These are phyloP conservation scores for Blastobotrys malaysiensis DNA, from an alignment of 1,139 yeast species.

Conservation along the genomic window DNA sequence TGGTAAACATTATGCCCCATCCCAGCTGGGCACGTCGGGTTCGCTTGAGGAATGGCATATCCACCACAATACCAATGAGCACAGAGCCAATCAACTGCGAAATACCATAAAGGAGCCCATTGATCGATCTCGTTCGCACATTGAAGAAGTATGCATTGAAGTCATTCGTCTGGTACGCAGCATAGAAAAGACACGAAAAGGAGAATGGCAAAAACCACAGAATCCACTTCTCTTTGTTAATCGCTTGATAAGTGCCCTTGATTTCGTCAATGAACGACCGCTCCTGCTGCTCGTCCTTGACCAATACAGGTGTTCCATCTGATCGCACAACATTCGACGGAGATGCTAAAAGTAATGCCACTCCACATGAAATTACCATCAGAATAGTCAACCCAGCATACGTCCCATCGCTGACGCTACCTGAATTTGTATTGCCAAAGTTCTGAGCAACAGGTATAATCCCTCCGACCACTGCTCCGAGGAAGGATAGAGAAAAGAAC, in stretches of 20 bases:
- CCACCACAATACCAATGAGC: slow-evolving; percentile 43
- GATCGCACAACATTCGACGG: slow-evolving; percentile 44
- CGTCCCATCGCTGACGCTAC: slow-evolving; percentile 19
- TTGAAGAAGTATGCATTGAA: slow-evolving; percentile 49
- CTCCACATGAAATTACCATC: slow-evolving; percentile 15
- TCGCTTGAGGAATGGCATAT: slow-evolving; percentile 39
- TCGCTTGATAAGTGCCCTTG: slow-evolving; percentile 34
- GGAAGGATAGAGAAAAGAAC: slow-evolving; percentile 33
- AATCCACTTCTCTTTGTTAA: slow-evolving; percentile 41
- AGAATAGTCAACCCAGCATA: slow-evolving; percentile 20
- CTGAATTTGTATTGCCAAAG: slow-evolving; percentile 25
- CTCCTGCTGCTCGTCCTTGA: slow-evolving; percentile 29
- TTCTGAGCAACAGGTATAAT: slow-evolving; percentile 19
- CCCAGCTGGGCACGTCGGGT: slow-evolving; percentile 44
- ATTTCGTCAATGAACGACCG: slow-evolving; percentile 45
- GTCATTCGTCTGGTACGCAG: slow-evolving; percentile 43
- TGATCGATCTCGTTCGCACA: slow-evolving; percentile 49
- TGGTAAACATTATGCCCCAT: slow-evolving; percentile 40
- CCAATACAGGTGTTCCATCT: slow-evolving; percentile 46
- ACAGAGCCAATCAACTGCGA: slow-evolving; percentile 53
- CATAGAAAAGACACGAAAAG: slow-evolving; percentile 54
- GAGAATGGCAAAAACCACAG: slow-evolving; percentile 49
- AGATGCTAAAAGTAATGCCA: slow-evolving; percentile 37
- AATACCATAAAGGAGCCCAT: slow-evolving; percentile 51
- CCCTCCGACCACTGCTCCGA: slow-evolving; percentile 41